These are phyloP conservation scores for Puccinellia tenuiflora DNA, from an alignment of 176 grass and related monocot species.

Conservation along the genomic window DNA sequence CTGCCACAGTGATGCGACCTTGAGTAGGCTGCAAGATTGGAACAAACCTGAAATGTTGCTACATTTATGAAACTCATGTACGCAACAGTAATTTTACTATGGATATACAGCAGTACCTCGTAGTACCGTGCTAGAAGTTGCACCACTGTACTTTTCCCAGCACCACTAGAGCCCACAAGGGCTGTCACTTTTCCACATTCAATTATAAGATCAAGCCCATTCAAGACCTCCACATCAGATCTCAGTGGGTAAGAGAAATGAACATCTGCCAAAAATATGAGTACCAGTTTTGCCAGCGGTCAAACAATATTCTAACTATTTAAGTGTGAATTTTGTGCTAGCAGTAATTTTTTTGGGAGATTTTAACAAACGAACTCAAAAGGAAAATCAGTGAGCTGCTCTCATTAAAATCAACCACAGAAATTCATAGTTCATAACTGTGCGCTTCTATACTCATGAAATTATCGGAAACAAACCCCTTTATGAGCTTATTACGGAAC, in stretches of 20 bases:
- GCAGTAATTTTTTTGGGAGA: too few relatives aligned
- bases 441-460: neutral
- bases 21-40: conserved; percentile 65
- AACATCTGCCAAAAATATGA: conserved; percentile 57
- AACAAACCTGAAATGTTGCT: conserved; percentile 18
- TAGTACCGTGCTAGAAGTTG: conserved; percentile 95
- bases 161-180: conserved; percentile 89
- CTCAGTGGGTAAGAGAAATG: conserved; percentile 96
- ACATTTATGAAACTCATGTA: conserved; percentile 12
- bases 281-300: conserved; percentile 3
- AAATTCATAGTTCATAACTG: neutral
- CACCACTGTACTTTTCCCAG: conserved; percentile 95
- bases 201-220: conserved; percentile 77
- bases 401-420: neutral
- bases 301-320: neutral
- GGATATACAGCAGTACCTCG: conserved; percentile 49
- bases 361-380: too few relatives aligned
- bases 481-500: neutral
- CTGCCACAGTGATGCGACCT: conserved; percentile 78
- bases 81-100: neutral
- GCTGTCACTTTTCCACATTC: conserved; percentile 92
- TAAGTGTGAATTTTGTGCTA: conserved; percentile 3
- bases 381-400: neutral
- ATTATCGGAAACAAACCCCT: neutral
- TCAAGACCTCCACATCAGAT: conserved; percentile 80